Evolutionary conservation across 2,329 filamentous ascomycete species (phyloP), one percentile per base, ranked within the genome.

Genomic region (Myriangium duriaei): DNA sequence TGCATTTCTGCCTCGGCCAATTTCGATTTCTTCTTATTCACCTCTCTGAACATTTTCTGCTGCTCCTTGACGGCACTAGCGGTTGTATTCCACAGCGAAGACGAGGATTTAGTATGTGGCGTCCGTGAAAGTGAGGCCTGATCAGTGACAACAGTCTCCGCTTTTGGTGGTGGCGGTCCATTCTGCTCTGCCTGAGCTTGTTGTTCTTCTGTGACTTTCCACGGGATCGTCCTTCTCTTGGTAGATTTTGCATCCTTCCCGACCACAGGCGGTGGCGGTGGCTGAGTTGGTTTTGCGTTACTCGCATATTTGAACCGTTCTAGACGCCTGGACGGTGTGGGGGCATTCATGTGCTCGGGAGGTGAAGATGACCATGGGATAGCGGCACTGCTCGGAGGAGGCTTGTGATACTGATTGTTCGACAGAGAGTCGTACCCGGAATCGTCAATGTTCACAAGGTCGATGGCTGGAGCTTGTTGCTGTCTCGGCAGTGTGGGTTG

Each of bases 61-160:
- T 82, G 78, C 42, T 84, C 79, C 53, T 88, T 85, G 28, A 88
- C 63, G 1, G 74, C 75, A 49, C 79, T 87, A 11, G 75, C 74
- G 0, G 78, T 80, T 11, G 76, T 75, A 48, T 91, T 79, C 82
- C 82, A 92, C 0, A 68, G 67, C 68, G 4, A 53, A 26, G 21
- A 26, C 45, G 11, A 56, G 9, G 32, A 35, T 13, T 40, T 34
- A 13, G 37, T 40, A 16, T 40, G 37, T 10, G 37, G 32, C 28
- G 28, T 33, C 39, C 19, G 40, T 41, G 13, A 21, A 9, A 37
- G 32, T 13, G 13, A 26, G n/a, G 21, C 21, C 21, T 7, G 7
- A 26, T 12, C 52, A 28, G 49, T 47, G n/a, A n/a, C n/a, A n/a
- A n/a, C n/a, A 11, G 45, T 45, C 15, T 50, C 39, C 4, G 42